Evolutionary conservation across 192 early-diverging fungal genomes (phyloP), one percentile per base, ranked within the genome.

Genomic region (Gigaspora rosea): DNA sequence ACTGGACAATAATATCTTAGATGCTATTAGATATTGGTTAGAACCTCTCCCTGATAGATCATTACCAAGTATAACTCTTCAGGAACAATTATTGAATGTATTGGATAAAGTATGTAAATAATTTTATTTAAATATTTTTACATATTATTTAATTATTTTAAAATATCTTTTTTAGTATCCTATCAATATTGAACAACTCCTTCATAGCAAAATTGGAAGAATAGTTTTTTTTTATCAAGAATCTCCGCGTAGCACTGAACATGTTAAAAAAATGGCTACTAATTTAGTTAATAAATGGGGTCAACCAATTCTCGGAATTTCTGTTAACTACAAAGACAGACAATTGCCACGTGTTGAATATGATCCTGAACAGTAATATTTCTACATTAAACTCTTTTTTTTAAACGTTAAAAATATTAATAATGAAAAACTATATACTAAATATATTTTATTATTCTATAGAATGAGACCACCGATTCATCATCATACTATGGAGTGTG

Each of bases 31-130:
- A 70, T 75, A 90, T 12, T 97, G 94, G 95, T 84, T 97, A n/a
- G 95, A 97, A 80, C 95, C 95, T 16, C 82, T 97, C 27, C 89
- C 91, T 27, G 94, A 96, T 80, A 91, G 92, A 22, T 92, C 93
- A 15, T 83, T 97, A 80, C 95, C 95, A 7, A 90, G 85, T 76
- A 83, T 95, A 58, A 94, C 95, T 78, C 89, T 97, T 71, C 94
- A 96, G 75, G 86, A 80, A 62, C 84, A 87, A 46, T 86, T 96
- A 87, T 82, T 97, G 36, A 82, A 85, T n/a, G 76, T 87, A 18
- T 80, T 96, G 27, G 77, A 80, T 36, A 93, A 88, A 80, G 82
- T 94, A 81, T 66, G 32, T 16, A 62, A 82, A 62, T 36, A 64
- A 47, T 69, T 27, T 3, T 15, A 10, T 57, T 32, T 57, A 36